Base-by-base conservation (phyloP, 495 filamentous ascomycete species). In the Neurospora terricola region DNA sequence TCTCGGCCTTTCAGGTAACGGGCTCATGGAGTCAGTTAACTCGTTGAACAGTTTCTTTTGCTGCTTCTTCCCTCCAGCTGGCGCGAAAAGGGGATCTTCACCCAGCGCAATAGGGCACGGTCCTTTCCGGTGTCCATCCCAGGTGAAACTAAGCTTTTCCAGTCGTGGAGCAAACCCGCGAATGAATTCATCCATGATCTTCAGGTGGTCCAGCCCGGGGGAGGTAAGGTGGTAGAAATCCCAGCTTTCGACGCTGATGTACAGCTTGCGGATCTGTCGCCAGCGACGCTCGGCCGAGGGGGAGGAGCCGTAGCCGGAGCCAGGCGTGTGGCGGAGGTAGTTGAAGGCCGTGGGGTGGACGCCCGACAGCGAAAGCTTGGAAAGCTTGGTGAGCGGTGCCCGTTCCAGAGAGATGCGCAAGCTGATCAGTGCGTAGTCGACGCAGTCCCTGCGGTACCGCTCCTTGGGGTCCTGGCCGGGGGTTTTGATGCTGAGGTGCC, bases 341-440 rank as follows among this genome's bases (percentile, higher is more conserved):
- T 90, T 84, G 43, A 93, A 85, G 5, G 87, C 89, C 1, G 86
- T 87, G 1, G 92, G 89, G 72, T 94, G 92, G 11, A 94, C 87
- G 1, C 87, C 85, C 9, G 86, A 83, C 18, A 94, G 82, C 4
- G 90, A 89, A 6, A 96, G 85, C 37, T 88, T 88, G 39, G 84
- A 82, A 2, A 95, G 85, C 42, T 81, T 82, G 48, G 74, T 83
- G 39, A 94, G 83, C 2, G 87, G 86, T 10, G 88, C 86, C 69
- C 89, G 88, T 79, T 94, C 92, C 14, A 94, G 80, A 1, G 92
- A 90, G 73, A 94, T 92, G 69, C 92, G 90, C 68, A 94, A 80
- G 73, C 90, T 92, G 75, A 94, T 92, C 42, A 94, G 86, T 4
- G 92, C 92, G 78, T 94, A 94, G 83, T 94, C 93, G 34, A 94